Evolutionary conservation across 306 rosid species (phyloP).

Genomic region (Trifolium dubium): DNA sequence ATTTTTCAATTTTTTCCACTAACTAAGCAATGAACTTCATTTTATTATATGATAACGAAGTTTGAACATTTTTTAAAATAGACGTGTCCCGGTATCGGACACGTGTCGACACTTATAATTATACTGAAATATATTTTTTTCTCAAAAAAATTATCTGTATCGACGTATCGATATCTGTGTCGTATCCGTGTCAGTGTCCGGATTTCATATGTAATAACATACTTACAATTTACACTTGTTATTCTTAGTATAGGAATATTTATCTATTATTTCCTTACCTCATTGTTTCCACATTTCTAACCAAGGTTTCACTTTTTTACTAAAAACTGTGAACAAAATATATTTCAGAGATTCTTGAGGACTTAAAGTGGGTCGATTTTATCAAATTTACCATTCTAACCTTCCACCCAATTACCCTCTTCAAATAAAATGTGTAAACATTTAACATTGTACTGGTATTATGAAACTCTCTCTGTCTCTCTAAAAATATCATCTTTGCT

Average conservation of each 20-base stretch:
- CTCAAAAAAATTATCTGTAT: too few relatives aligned
- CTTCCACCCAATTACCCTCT: constrained; percentile 59
- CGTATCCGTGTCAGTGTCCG: too few relatives aligned
- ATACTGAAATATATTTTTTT: too few relatives aligned
- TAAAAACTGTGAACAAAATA: constrained; percentile 4
- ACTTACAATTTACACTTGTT: too few relatives aligned
- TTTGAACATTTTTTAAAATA: too few relatives aligned
- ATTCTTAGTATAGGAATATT: too few relatives aligned
- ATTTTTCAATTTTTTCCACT: neutral
- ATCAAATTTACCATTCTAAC: constrained; percentile 63
- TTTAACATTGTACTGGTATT: constrained; percentile 66
- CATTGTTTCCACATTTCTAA: constrained; percentile 11
- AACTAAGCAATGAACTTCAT: neutral
- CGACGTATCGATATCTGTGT: too few relatives aligned
- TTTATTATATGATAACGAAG: neutral
- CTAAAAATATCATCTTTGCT: neutral
- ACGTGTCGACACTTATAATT: too few relatives aligned
- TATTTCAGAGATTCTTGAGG: constrained; percentile 51
- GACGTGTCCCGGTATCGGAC: too few relatives aligned
- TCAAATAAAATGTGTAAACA: constrained; percentile 58
- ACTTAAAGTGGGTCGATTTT: constrained; percentile 68
- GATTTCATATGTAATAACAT: too few relatives aligned
- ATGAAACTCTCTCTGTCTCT: neutral
- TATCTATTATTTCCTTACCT: too few relatives aligned
- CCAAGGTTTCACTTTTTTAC: constrained; percentile 1